Evolutionary conservation across 202 grass and related monocot species (phyloP).

Genomic region (Musa balbisiana): DNA sequence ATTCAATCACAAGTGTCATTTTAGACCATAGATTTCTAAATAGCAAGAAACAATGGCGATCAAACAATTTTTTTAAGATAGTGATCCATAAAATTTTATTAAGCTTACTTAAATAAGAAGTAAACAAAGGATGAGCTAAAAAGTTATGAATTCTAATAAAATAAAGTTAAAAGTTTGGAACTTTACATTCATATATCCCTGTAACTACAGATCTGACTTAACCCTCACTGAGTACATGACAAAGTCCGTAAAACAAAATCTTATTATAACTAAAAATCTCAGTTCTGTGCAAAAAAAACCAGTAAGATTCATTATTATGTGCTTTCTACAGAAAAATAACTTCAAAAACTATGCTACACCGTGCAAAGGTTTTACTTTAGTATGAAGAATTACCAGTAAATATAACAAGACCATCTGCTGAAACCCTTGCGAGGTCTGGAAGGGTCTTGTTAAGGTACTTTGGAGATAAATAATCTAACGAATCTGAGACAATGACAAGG

Average conservation of each 20-base stretch:
- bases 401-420: conserved; percentile 75
- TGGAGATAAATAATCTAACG: conserved; percentile 84
- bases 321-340: background rate
- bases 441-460: conserved; percentile 97
- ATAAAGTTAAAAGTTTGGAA: background rate
- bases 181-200: background rate
- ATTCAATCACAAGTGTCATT: background rate
- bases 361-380: background rate
- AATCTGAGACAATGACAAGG: conserved; percentile 91
- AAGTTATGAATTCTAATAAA: background rate
- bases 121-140: background rate
- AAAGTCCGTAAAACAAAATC: background rate
- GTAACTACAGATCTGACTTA: background rate
- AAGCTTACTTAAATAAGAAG: background rate
- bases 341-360: background rate
- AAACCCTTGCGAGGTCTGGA: conserved; percentile 82
- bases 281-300: background rate
- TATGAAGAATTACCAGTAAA: conserved; percentile 54
- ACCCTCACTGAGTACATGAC: background rate
- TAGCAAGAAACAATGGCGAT: background rate
- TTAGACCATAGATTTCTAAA: background rate
- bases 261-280: background rate
- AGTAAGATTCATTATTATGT: background rate
- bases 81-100: background rate
- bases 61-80: background rate